phyloP scores from a whole-genome alignment of 2,329 filamentous ascomycete genomes.

The Aspergillus quadrilineatus region DNA sequence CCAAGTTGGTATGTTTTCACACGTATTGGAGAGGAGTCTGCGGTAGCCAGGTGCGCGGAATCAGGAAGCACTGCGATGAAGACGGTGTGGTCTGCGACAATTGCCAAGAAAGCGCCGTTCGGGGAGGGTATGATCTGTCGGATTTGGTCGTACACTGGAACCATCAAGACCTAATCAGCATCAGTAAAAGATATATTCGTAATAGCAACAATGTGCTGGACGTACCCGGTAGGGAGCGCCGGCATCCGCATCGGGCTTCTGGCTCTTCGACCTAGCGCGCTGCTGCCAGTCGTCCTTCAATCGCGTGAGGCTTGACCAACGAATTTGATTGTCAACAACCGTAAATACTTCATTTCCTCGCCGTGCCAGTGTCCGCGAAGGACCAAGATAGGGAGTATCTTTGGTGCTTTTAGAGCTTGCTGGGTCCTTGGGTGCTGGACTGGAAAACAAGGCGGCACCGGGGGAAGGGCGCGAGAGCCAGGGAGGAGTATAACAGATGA shows the following conservation, averaged over 20 bases:
- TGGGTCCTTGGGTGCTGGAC: conserved; percentile 47
- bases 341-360: conserved; percentile 86
- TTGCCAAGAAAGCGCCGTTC: conserved; percentile 75
- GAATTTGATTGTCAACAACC: conserved; percentile 82
- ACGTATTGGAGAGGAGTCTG: conserved; percentile 68
- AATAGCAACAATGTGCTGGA: not conserved
- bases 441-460: conserved; percentile 73
- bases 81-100: conserved; percentile 82
- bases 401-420: conserved; percentile 19
- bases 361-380: conserved; percentile 67
- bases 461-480: conserved; percentile 80
- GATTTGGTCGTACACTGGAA: conserved; percentile 77
- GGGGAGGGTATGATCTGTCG: conserved; percentile 83
- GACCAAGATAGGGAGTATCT: conserved; percentile 32
- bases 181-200: conserved; percentile 5
- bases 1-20: conserved; percentile 89
- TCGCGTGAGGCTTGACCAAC: conserved; percentile 82
- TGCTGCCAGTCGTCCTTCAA: conserved; percentile 65
- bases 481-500: conserved; percentile 78
- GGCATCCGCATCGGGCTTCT: conserved; percentile 36
- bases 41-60: conserved; percentile 68
- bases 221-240: conserved; percentile 31
- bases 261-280: conserved; percentile 32
- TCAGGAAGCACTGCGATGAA: conserved; percentile 86
- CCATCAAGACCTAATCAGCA: conserved; percentile 64